Evolutionary conservation across 2,329 filamentous ascomycete species (phyloP), one percentile per base, ranked within the genome.

Genomic region (Cladosporium sp.): DNA sequence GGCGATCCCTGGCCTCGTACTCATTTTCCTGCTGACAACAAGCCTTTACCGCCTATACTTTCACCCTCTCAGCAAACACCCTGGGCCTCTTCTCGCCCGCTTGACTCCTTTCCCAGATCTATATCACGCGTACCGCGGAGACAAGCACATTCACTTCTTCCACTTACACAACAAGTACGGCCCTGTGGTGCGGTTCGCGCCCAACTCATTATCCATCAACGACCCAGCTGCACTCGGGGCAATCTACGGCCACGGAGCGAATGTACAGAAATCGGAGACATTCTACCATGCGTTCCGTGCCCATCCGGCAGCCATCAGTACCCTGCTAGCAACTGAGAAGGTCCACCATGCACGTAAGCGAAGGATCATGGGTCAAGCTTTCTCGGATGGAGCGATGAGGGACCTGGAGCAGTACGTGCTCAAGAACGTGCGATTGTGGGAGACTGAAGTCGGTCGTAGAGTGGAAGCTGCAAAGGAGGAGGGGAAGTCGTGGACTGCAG

Each of bases 201-300:
- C 71, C 24, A 72, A 72, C 72, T 32, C 69, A 12, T 68, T 74
- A 12, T 70, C 69, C 8, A 72, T 73, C 57, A 73, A 72, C 54
- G 69, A 73, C 26, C 71, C 72, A 12, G 66, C 64, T 1, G 80
- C 79, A 0, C 71, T 84, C 12, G 81, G 81, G 66, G 76, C 78
- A n/a, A 83, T 85, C 70, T 84, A 85, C 68, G 77, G 80, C 28
- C 79, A 79, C 73, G 76, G 78, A 28, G 76, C 79, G 41, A 82
- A 84, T 69, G 79, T 84, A n/a, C 78, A 80, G 62, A 85, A 84
- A 68, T 79, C 81, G 0, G 41, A 49, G 11, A 75, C 79, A 54
- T 82, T 81, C 67, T 84, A 84, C 72, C 76, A 77, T 28, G 80
- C 81, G 4, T 82, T 84, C 65, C 78, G 79, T 0, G 78, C 76